Evolutionary conservation across 257 asterid genomes (phyloP), one percentile per base, ranked within the genome.

Genomic region (Solanum etuberosum): DNA sequence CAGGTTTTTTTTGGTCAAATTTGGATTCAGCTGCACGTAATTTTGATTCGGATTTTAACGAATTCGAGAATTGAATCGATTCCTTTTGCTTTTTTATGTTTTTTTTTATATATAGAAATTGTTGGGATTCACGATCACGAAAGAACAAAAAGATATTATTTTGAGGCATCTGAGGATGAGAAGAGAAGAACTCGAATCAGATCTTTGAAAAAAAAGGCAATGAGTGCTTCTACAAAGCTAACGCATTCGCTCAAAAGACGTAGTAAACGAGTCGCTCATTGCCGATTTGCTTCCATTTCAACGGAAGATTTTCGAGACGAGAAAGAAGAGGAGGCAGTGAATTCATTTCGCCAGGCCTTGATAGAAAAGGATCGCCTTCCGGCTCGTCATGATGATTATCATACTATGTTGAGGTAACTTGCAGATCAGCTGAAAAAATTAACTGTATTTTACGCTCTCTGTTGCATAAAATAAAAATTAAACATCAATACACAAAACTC

Each of bases 371-470:
- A 91, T 90, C 86, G 94, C 88, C 98, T 97, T 90, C 98, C 96
- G 20, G 74, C 93, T 70, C 93, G 91, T 65, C 99, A 97, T 84
- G 97, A 96, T 94, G 99, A 97, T 88, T 95, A 95, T 88, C 99
- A 95, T 86, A 92, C 91, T 80, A 74, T 95, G 93, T 90, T 96
- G 93, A 96, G 99, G 99, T 97, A 81, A 81, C 68, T 81, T 81
- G 68, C 42, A 48, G 29, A 18, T 80, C 85, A 27, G 27, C 38
- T 77, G 84, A 77, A 42, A 72, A 27, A 42, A 6, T 34, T 77
- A 42, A 77, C 16, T 25, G 8, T 77, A 14, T 32, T 72, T 34
- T 34, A 21, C 37, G 48, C 82, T 73, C 31, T 73, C 51, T 73
- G 31, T 73, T 37, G 16, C 81, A 73, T 35, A 38, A 73, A 73